phyloP scores from a whole-genome alignment of 345 rosid genomes.

The Eucalyptus polybractea region DNA sequence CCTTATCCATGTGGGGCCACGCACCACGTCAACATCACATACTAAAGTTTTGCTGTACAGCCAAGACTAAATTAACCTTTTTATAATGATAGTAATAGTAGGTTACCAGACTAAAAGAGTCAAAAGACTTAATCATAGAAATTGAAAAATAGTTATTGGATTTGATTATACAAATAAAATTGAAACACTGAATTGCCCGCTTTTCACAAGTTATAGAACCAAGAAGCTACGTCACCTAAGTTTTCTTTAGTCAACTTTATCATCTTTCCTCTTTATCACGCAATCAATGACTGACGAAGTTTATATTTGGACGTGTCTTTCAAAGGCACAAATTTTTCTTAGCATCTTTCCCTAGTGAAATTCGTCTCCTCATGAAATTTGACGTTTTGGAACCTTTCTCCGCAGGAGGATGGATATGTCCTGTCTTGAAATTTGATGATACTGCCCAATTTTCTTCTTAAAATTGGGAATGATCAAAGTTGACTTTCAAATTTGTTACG shows the following conservation, averaged over 20 bases:
- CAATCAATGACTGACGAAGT: not conserved
- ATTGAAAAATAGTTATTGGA: fast-evolving
- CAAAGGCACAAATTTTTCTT: not conserved
- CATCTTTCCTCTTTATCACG: not conserved
- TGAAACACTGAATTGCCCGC: not conserved
- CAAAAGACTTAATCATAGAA: not conserved
- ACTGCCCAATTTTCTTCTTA: fast-evolving
- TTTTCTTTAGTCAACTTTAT: not conserved
- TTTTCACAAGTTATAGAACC: not conserved
- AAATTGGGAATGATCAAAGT: too few relatives aligned
- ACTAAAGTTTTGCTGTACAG: fast-evolving
- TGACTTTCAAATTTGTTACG: too few relatives aligned
- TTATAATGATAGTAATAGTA: not conserved
- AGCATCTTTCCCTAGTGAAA: not conserved
- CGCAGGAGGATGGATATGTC: not conserved
- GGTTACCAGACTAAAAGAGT: not conserved
- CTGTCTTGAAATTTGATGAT: too few relatives aligned
- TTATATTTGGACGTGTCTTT: not conserved
- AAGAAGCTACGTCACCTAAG: not conserved
- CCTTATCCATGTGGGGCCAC: fast-evolving
- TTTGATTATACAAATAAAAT: not conserved
- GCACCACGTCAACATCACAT: fast-evolving
- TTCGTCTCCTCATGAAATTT: not conserved
- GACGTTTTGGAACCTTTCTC: fast-evolving
- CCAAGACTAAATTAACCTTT: too few relatives aligned